Evolutionary conservation across 495 filamentous ascomycete species (phyloP).

Genomic region (Penicillium silybi): DNA sequence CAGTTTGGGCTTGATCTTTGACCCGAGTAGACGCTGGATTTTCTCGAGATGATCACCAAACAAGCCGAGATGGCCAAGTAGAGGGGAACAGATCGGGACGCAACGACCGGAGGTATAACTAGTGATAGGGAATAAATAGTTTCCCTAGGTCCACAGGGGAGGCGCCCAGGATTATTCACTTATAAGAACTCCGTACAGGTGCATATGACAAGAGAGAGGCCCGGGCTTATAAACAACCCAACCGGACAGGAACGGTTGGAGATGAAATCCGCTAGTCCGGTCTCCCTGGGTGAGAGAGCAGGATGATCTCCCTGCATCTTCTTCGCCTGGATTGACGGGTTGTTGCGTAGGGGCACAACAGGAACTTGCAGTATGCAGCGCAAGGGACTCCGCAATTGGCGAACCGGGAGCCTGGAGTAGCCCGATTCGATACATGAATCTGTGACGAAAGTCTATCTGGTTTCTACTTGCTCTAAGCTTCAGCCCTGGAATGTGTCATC

Average conservation of each 20-base stretch:
- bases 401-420: slow-evolving; percentile 4
- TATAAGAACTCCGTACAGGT: slow-evolving; percentile 1
- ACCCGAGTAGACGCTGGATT: neutral
- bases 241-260: slow-evolving; percentile 13
- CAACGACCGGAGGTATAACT: slow-evolving; percentile 1
- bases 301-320: slow-evolving; percentile 18
- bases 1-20: neutral
- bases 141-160: slow-evolving; percentile 2
- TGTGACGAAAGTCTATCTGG: no score
- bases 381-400: slow-evolving; percentile 19
- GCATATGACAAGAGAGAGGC: neutral
- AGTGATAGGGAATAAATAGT: slow-evolving; percentile 2
- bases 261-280: slow-evolving; percentile 17
- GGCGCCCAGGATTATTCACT: neutral
- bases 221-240: slow-evolving; percentile 13
- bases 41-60: neutral
- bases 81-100: neutral
- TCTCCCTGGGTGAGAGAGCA: slow-evolving; percentile 6
- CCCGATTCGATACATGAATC: slow-evolving; percentile 1
- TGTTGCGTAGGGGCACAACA: slow-evolving; percentile 15
- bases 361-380: slow-evolving; percentile 15
- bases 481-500: neutral
- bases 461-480: no score
- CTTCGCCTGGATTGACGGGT: slow-evolving; percentile 21
- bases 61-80: neutral